Evolutionary conservation across 2,329 filamentous ascomycete species (phyloP).

Genomic region (Xylariaceae sp.): DNA sequence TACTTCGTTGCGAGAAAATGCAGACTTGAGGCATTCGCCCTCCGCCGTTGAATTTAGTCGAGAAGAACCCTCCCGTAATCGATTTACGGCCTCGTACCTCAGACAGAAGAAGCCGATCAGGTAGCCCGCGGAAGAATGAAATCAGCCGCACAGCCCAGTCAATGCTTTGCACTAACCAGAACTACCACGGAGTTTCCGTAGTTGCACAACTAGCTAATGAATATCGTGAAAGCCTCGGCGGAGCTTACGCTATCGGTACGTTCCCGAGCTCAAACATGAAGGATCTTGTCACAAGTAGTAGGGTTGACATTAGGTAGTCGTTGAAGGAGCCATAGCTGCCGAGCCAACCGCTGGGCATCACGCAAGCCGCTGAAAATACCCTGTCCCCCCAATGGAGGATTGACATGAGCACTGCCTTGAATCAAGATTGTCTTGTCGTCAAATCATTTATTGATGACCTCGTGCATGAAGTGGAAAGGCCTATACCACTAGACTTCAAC

Average conservation of each 20-base stretch:
- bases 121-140: constrained; percentile 17
- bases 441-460: constrained; percentile 55
- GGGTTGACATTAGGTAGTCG: constrained; percentile 14
- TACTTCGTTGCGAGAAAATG: constrained; percentile 14
- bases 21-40: constrained; percentile 34
- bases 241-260: constrained; percentile 28
- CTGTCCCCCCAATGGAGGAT: constrained; percentile 53
- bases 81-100: constrained; percentile 29
- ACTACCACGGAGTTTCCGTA: constrained; percentile 26
- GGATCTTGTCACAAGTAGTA: constrained; percentile 18
- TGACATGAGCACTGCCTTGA: constrained; percentile 58
- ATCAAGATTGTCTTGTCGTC: constrained; percentile 48
- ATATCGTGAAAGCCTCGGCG: constrained; percentile 29
- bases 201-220: constrained; percentile 35
- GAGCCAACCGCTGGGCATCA: constrained; percentile 43
- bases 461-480: constrained; percentile 52
- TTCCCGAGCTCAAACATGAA: constrained; percentile 32
- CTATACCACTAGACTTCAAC: constrained; percentile 52
- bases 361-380: constrained; percentile 45
- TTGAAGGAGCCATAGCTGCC: constrained; percentile 40
- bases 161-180: constrained; percentile 30
- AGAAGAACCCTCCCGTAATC: constrained; percentile 31
- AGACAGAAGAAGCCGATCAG: constrained; percentile 12
- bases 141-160: constrained; percentile 20
- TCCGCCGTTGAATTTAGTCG: constrained; percentile 28